Evolutionary conservation across 805 yeast genomes (phyloP).

Genomic region (Candida pini): DNA sequence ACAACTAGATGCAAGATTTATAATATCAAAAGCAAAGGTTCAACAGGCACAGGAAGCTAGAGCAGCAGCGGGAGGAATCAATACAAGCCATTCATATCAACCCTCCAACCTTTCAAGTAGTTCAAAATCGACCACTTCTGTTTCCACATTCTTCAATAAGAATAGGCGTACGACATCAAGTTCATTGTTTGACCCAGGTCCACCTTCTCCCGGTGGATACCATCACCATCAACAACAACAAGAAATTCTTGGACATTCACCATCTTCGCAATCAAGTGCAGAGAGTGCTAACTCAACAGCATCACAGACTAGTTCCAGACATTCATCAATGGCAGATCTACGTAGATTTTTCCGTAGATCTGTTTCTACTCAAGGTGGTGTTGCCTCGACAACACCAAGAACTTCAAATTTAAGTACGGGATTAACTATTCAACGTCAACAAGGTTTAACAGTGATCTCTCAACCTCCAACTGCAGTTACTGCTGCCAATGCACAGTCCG

Average conservation of each 20-base stretch:
- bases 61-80: slow-evolving; percentile 19
- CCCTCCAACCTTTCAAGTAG: slow-evolving; percentile 8
- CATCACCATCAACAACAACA: slow-evolving; percentile 29
- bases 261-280: slow-evolving; percentile 26
- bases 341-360: slow-evolving; percentile 63
- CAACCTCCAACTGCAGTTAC: slow-evolving; percentile 6
- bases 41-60: slow-evolving; percentile 47
- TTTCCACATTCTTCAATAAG: slow-evolving; percentile 45
- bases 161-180: slow-evolving; percentile 35
- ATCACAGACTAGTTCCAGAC: slow-evolving; percentile 36
- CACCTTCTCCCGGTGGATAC: too few relatives aligned
- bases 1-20: slow-evolving; percentile 78
- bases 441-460: slow-evolving; percentile 6
- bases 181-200: slow-evolving; percentile 20
- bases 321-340: slow-evolving; percentile 74
- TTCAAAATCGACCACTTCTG: slow-evolving; percentile 38
- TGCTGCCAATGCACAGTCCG: slow-evolving; percentile 7
- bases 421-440: slow-evolving; percentile 26
- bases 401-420: slow-evolving; percentile 33
- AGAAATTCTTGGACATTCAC: slow-evolving; percentile 25
- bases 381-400: slow-evolving; percentile 22
- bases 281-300: slow-evolving; percentile 13
- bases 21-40: slow-evolving; percentile 73
- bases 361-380: slow-evolving; percentile 10
- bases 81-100: not conserved